A percentile compares a stretch with the other conserved stretches of the same genome.
Conservation (phyloP, 768 basidiomycete species). For the Gloeophyllum trabeum region DNA sequence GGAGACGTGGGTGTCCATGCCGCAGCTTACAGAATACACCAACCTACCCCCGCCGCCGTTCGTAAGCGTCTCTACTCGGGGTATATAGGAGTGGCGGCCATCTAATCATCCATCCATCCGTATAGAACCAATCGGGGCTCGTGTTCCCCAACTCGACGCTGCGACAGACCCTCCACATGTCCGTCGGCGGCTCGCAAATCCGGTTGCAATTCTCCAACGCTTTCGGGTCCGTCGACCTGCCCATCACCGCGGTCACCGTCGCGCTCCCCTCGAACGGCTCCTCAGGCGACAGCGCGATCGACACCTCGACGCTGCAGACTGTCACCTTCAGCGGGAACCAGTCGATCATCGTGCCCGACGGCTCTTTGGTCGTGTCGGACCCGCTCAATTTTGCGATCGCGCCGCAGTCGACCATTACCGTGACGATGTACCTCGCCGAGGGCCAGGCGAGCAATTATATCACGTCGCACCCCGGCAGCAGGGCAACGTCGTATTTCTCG, state of each 20-base stretch:
- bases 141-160: conserved; percentile 36
- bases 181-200: conserved; percentile 25
- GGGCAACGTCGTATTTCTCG: conserved; percentile 29
- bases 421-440: conserved; percentile 27
- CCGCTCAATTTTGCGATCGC: conserved; percentile 27
- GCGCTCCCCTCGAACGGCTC: conserved; percentile 25
- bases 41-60: conserved; percentile 18
- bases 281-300: conserved; percentile 26
- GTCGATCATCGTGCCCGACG: conserved; percentile 29
- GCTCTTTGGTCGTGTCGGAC: conserved; percentile 33
- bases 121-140: conserved; percentile 16
- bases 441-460: conserved; percentile 30
- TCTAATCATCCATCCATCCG: neutral
- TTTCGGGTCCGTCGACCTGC: conserved; percentile 30
- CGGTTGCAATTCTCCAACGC: conserved; percentile 37
- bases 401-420: conserved; percentile 26
- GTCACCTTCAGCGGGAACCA: conserved; percentile 33
- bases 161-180: conserved; percentile 36
- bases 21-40: conserved; percentile 18
- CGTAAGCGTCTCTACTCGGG: neutral
- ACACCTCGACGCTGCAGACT: conserved; percentile 19
- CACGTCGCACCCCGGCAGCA: conserved; percentile 36
- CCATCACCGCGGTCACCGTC: conserved; percentile 32
- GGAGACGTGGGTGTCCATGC: conserved; percentile 18
- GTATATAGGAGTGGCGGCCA: neutral